Conservation (phyloP, 352 stramenopile species). For the Pythium dissimile region DNA sequence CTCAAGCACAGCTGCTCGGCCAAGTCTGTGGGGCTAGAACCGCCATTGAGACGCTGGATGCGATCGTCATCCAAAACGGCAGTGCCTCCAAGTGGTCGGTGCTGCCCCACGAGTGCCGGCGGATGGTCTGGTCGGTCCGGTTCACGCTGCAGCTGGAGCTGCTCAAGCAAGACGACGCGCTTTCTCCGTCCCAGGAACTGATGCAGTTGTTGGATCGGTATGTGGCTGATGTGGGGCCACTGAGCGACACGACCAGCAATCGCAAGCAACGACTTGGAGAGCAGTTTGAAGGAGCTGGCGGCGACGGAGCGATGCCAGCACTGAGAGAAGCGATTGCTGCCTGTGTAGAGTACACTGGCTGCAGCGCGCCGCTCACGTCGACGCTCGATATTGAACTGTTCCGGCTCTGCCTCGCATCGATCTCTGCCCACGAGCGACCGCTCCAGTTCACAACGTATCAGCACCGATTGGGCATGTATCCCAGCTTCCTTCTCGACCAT, state of each 20-base stretch:
- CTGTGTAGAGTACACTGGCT: not conserved
- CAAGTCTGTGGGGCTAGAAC: conserved; percentile 3
- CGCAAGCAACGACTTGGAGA: not conserved
- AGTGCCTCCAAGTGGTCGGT: not conserved
- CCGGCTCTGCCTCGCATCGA: conserved; percentile 3
- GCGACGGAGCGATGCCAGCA: not conserved
- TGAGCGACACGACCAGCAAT: not conserved
- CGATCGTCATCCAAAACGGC: conserved; percentile 10
- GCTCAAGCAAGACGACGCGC: not conserved
- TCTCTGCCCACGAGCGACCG: conserved; percentile 4
- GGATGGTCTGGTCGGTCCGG: conserved; percentile 12
- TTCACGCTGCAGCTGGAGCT: conserved; percentile 12
- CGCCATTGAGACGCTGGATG: conserved; percentile 11
- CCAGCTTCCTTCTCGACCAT: conserved; percentile 3
- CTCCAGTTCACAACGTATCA: conserved; percentile 5
- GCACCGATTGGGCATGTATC: not conserved
- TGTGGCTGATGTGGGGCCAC: conserved; percentile 4
- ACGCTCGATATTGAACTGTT: conserved; percentile 13
- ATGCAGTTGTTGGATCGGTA: conserved; percentile 9
- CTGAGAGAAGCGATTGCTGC: not conserved
- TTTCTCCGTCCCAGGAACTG: not conserved
- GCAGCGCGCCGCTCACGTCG: not conserved
- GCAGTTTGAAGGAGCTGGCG: too few relatives aligned
- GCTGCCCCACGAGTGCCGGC: conserved; percentile 6
- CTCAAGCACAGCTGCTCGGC: conserved; percentile 10